Evolutionary conservation across 345 rosid genomes (phyloP), one percentile per base, ranked within the genome.

Genomic region (Mercurialis annua): DNA sequence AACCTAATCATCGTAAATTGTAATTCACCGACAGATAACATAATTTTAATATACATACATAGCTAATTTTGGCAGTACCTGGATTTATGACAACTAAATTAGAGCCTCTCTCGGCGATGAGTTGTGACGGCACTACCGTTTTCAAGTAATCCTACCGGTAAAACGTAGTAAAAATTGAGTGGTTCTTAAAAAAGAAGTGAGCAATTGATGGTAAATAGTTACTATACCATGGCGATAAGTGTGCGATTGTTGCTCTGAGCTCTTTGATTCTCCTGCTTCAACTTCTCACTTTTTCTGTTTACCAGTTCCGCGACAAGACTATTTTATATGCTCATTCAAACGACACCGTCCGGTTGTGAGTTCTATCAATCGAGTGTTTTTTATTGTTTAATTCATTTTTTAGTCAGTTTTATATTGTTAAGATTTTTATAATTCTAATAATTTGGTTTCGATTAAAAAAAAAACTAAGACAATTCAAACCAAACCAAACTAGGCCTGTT

Each of bases 101-200:
- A 63, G 90, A 82, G 73, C 99, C 99, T 65, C 99, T 85, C 73
- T 91, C 99, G 24, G 86, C 26, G 9, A 94, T 67, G 54, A 94
- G 86, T 70, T 94, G 97, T 50, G 96, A 91, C 17, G 99, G 97
- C 4, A 84, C 82, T 74, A 86, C 96, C 17, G 99, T 81, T 78
- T 85, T 94, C 87, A 94, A 71, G 85, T 94, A 89, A 82, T 94
- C 99, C 99, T 91, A 86, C 61, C n/a, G 23, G 12, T 2, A 7
- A 26, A 27, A 17, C 10, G 8, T 21, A 17, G 23, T 66, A 4
- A 27, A n/a, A 53, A 2, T 27, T 66, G 8, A 60, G 27, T 16
- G n/a, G n/a, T n/a, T n/a, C n/a, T n/a, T n/a, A 34, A 2, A 27
- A 23, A 49, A 60, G 30, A 3, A 23, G 42, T 20, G 65, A 30